Evolutionary conservation across 441 rosid species (phyloP).

Genomic region (Pelargonium fulgidum): DNA sequence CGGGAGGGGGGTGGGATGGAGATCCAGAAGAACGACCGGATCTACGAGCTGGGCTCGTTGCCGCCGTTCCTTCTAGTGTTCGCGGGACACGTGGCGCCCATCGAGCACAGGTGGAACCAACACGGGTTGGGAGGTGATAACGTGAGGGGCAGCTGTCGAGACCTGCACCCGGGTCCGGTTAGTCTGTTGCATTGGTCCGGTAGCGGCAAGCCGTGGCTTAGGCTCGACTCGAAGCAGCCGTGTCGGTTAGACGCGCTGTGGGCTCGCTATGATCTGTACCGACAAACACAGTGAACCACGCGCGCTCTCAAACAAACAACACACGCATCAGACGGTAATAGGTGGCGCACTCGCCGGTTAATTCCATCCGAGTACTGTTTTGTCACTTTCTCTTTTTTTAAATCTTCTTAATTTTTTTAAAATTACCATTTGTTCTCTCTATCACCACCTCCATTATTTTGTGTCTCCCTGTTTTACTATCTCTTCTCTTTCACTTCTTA

Average conservation of each 20-base stretch:
- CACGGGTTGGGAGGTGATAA: constrained; percentile 55
- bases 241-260: constrained; percentile 62
- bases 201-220: constrained; percentile 70
- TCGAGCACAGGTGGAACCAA: constrained; percentile 77
- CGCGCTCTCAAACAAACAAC: too few relatives aligned
- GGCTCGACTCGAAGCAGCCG: constrained; percentile 62
- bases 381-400: constrained; percentile 1
- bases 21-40: constrained; percentile 53
- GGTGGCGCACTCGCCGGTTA: constrained; percentile 34
- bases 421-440: constrained; percentile 1
- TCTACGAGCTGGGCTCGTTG: constrained; percentile 59
- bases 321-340: constrained; percentile 43
- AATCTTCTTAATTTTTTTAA: neutral
- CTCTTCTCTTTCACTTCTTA: neutral
- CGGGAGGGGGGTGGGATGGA: constrained; percentile 59
- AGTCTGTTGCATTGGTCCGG: constrained; percentile 82
- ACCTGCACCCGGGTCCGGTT: constrained; percentile 64
- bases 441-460: constrained; percentile 3
- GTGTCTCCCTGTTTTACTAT: constrained; percentile 5
- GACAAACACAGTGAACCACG: neutral
- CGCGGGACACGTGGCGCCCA: constrained; percentile 61
- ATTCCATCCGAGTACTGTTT: constrained; percentile 25
- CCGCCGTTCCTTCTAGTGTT: constrained; percentile 63
- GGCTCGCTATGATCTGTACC: constrained; percentile 70
- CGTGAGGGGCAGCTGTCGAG: constrained; percentile 56